Percentiles rank a stretch among this genome's conserved stretches.
Conservation (phyloP, 139 green algal genomes). For the Picochlorum sp. region DNA sequence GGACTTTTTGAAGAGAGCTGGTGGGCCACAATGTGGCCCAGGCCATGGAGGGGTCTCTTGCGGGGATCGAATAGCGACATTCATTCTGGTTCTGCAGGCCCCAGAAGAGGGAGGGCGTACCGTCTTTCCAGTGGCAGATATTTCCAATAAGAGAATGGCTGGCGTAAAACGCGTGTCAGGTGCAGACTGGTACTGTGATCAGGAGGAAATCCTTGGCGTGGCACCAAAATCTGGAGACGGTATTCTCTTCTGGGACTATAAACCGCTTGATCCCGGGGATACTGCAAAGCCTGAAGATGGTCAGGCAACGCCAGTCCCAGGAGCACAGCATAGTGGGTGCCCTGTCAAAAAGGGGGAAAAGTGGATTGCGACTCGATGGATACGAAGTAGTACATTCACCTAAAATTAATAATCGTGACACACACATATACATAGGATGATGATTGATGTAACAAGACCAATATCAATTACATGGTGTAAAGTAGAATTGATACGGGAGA, state of each 20-base stretch:
- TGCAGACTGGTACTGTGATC: conserved; percentile 23
- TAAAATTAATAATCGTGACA: background rate
- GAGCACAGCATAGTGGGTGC: conserved; percentile 32
- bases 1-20: conserved; percentile 29
- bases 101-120: conserved; percentile 20
- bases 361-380: conserved; percentile 44
- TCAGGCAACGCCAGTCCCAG: conserved; percentile 17
- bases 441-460: too few relatives aligned
- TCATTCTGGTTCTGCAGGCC: conserved; percentile 22
- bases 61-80: conserved; percentile 30
- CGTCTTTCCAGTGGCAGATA: conserved; percentile 21
- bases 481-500: too few relatives aligned
- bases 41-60: conserved; percentile 22
- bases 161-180: background rate
- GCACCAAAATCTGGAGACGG: conserved; percentile 9
- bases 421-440: background rate
- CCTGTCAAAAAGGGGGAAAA: conserved; percentile 45
- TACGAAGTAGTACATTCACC: conserved; percentile 19
- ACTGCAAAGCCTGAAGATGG: conserved; percentile 11
- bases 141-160: background rate
- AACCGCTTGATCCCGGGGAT: conserved; percentile 6
- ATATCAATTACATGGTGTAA: too few relatives aligned
- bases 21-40: conserved; percentile 27
- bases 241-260: conserved; percentile 34
- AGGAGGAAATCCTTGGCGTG: conserved; percentile 14